These are phyloP conservation scores for Irpex sp. DNA, from an alignment of 1,284 basidiomycete genomes.

Conservation along the genomic window DNA sequence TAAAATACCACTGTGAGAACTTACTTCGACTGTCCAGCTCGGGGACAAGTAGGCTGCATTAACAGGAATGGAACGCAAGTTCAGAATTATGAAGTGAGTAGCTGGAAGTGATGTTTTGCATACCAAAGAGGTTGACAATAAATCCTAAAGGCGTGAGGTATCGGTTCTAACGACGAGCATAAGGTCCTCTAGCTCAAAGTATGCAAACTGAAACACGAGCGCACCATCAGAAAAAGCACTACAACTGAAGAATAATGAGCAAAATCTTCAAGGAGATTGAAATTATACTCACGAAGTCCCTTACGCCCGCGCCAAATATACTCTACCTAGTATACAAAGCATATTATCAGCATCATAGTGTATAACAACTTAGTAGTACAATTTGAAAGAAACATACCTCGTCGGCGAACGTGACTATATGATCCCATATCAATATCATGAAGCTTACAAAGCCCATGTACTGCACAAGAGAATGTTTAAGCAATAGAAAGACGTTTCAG, in stretches of 20 bases:
- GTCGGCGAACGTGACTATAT: conserved; percentile 44
- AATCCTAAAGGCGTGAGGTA: conserved; percentile 51
- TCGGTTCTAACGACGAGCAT: conserved; percentile 11
- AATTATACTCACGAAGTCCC: conserved; percentile 34
- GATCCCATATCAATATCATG: conserved; percentile 45
- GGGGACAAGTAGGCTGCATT: conserved; percentile 41
- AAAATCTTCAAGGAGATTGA: not conserved
- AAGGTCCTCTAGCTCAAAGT: not conserved
- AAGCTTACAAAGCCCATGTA: conserved; percentile 47
- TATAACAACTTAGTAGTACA: not conserved
- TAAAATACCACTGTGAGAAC: conserved; percentile 11
- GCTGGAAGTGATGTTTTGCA: conserved; percentile 1
- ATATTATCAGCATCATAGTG: not conserved
- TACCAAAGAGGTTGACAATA: conserved; percentile 45
- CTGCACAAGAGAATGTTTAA: conserved; percentile 23
- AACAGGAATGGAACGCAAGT: not conserved
- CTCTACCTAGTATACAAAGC: conserved; percentile 31
- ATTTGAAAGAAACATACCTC: conserved; percentile 29
- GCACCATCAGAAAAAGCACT: conserved; percentile 45
- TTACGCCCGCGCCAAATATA: conserved; percentile 49
- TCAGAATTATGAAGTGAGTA: not conserved
- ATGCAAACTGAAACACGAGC: conserved; percentile 16
- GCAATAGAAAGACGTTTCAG: not conserved
- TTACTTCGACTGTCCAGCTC: conserved; percentile 36
- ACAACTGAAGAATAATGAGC: conserved; percentile 29